phyloP scores from a whole-genome alignment of 129 eudicot genomes.

The Lactuca sativa region DNA sequence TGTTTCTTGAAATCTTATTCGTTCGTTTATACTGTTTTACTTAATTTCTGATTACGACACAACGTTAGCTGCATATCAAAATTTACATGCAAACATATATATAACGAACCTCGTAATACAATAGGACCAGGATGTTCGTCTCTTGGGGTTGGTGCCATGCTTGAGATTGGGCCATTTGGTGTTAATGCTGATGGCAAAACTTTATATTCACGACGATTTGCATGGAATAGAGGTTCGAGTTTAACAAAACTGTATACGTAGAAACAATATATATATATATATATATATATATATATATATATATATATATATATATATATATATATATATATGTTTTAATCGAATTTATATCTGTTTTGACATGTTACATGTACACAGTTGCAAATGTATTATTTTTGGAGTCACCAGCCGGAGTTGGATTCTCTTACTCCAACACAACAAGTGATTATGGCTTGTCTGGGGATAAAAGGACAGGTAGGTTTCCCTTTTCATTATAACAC shows the following conservation, averaged over 20 bases:
- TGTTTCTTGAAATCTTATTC: not conserved
- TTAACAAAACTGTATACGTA: not conserved
- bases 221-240: slow-evolving; percentile 56
- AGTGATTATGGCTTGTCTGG: slow-evolving; percentile 50
- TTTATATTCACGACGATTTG: slow-evolving; percentile 45
- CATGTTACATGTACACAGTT: slow-evolving; percentile 22
- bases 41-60: not conserved
- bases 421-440: slow-evolving; percentile 56
- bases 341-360: not conserved
- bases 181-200: slow-evolving; percentile 62
- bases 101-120: not conserved
- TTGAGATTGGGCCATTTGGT: slow-evolving; percentile 67
- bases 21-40: not conserved
- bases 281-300: too few species aligned
- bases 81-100: too few species aligned
- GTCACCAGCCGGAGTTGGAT: slow-evolving; percentile 64
- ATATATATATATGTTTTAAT: not conserved
- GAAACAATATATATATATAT: not conserved
- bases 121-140: slow-evolving; percentile 70
- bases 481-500: slow-evolving; percentile 28
- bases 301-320: too few species aligned
- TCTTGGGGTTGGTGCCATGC: slow-evolving; percentile 63
- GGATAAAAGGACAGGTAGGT: slow-evolving; percentile 54
- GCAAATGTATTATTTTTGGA: slow-evolving; percentile 52
- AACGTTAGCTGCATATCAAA: too few species aligned